These are phyloP conservation scores for Diaporthe aspalathi DNA, from an alignment of 2,329 filamentous ascomycete species.

Conservation along the genomic window DNA sequence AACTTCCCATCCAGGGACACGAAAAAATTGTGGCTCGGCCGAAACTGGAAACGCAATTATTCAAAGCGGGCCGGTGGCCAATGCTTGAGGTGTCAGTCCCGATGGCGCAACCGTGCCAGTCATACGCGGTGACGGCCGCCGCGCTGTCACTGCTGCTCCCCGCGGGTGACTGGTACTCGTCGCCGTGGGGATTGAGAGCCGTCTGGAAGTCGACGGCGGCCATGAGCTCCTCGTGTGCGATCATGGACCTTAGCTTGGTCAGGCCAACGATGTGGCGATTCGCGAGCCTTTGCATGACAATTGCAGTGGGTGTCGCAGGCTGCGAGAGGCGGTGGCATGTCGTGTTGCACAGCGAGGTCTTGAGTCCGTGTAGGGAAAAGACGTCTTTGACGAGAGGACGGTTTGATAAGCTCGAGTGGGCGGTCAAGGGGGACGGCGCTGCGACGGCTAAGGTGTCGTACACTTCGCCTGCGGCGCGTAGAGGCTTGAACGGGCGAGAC, in stretches of 20 bases:
- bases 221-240: slow-evolving; percentile 41
- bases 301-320: slow-evolving; percentile 57
- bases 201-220: slow-evolving; percentile 48
- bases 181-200: slow-evolving; percentile 60
- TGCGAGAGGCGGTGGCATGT: slow-evolving; percentile 67
- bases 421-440: slow-evolving; percentile 51
- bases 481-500: not conserved
- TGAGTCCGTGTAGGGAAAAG: slow-evolving; percentile 58
- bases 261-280: slow-evolving; percentile 65
- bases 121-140: slow-evolving; percentile 49
- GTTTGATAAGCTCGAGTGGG: slow-evolving; percentile 43
- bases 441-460: slow-evolving; percentile 44
- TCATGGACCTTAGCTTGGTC: slow-evolving; percentile 62
- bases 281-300: slow-evolving; percentile 64
- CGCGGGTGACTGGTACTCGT: slow-evolving; percentile 59
- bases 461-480: not conserved
- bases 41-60: slow-evolving; percentile 25
- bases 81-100: slow-evolving; percentile 31
- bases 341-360: slow-evolving; percentile 66
- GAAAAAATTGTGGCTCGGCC: slow-evolving; percentile 9
- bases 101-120: slow-evolving; percentile 44
- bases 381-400: slow-evolving; percentile 49
- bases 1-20: slow-evolving; percentile 6
- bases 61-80: slow-evolving; percentile 10
- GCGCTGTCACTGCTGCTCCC: slow-evolving; percentile 52